These are phyloP conservation scores for Lecanicillium sp. DNA, from an alignment of 2,329 filamentous ascomycete species.

Conservation along the genomic window DNA sequence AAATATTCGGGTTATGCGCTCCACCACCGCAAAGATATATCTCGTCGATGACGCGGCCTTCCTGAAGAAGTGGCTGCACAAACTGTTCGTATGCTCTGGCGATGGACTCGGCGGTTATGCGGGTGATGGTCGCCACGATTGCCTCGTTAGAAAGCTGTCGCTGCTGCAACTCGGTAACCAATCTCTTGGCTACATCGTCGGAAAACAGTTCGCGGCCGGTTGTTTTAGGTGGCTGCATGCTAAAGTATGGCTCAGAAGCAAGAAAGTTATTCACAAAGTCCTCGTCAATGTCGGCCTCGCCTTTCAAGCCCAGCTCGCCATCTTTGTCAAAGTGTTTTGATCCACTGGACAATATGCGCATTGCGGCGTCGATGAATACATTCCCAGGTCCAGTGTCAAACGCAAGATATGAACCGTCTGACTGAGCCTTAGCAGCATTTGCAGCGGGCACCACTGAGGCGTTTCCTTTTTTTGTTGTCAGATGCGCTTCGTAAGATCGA, in stretches of 20 bases:
- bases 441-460: slow-evolving; percentile 37
- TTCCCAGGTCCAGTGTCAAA: slow-evolving; percentile 43
- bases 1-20: slow-evolving; percentile 51
- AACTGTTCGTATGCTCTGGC: slow-evolving; percentile 15
- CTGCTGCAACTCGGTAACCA: slow-evolving; percentile 30
- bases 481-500: no score
- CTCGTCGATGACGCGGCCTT: slow-evolving; percentile 31
- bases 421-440: slow-evolving; percentile 2
- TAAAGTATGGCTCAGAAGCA: slow-evolving; percentile 29
- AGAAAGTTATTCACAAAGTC: slow-evolving; percentile 36
- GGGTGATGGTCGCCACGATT: slow-evolving; percentile 39
- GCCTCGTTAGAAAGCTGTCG: slow-evolving; percentile 30
- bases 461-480: slow-evolving; percentile 29
- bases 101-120: slow-evolving; percentile 41
- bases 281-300: slow-evolving; percentile 27
- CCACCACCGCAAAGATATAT: slow-evolving; percentile 55
- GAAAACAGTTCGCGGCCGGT: slow-evolving; percentile 43
- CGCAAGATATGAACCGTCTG: slow-evolving; percentile 18
- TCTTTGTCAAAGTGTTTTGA: slow-evolving; percentile 40
- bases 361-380: slow-evolving; percentile 18
- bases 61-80: background rate
- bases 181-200: slow-evolving; percentile 33
- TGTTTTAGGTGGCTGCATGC: slow-evolving; percentile 32
- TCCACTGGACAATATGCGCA: slow-evolving; percentile 26
- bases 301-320: slow-evolving; percentile 31